These are phyloP conservation scores for Coemansia reversa DNA, from an alignment of 192 early-diverging fungal genomes.

Conservation along the genomic window DNA sequence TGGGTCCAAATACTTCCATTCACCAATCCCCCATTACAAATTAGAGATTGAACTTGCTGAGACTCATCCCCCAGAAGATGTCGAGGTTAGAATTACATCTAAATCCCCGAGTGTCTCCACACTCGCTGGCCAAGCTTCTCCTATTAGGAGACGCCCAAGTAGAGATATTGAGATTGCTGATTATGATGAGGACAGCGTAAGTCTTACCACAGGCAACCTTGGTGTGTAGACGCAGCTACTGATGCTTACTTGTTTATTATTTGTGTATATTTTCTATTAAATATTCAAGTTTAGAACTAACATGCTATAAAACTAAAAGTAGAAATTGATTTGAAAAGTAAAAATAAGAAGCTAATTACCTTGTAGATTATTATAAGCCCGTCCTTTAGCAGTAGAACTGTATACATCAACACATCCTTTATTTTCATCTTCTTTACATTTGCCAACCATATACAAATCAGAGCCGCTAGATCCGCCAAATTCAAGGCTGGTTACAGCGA, in stretches of 20 bases:
- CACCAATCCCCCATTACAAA: constrained; percentile 43
- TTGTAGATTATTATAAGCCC: constrained; percentile 19
- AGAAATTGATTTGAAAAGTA: background rate
- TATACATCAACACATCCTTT: constrained; percentile 55
- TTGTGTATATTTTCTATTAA: constrained; percentile 8
- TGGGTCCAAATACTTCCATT: constrained; percentile 28
- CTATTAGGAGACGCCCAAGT: constrained; percentile 1
- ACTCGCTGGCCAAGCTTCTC: constrained; percentile 11
- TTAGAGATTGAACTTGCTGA: background rate
- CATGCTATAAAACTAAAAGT: background rate
- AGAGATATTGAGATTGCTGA: constrained; percentile 20
- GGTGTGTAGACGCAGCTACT: constrained; percentile 10
- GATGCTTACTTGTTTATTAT: background rate
- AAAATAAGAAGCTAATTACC: background rate
- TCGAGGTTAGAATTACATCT: background rate
- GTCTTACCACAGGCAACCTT: constrained; percentile 31
- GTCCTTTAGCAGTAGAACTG: constrained; percentile 14
- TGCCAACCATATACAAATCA: constrained; percentile 56
- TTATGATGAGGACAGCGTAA: constrained; percentile 15
- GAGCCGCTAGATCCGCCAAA: constrained; percentile 52
- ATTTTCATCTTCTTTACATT: constrained; percentile 34
- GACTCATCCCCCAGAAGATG: background rate
- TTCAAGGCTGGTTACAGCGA: constrained; percentile 50
- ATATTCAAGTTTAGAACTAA: background rate
- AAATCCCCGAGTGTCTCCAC: constrained; percentile 9